Evolutionary conservation across 768 basidiomycete genomes (phyloP).

Genomic region (Pisolithus microcarpus): DNA sequence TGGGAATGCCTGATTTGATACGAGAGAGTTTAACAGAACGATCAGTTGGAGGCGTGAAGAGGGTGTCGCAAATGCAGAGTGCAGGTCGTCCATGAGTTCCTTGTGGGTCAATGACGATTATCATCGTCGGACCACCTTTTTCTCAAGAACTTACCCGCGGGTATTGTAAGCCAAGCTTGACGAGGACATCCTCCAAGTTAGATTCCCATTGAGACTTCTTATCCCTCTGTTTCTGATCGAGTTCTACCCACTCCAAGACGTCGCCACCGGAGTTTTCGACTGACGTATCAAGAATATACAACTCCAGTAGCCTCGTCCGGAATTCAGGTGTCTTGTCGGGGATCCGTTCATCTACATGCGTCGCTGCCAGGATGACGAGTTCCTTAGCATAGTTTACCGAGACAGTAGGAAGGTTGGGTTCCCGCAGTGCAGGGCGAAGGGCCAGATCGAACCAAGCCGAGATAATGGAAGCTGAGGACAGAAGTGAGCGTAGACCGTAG

Average conservation of each 20-base stretch:
- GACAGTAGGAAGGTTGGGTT: conserved; percentile 55
- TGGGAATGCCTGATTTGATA: conserved; percentile 47
- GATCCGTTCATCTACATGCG: conserved; percentile 36
- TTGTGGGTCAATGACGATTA: conserved; percentile 23
- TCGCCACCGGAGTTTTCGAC: conserved; percentile 71
- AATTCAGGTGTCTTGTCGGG: conserved; percentile 56
- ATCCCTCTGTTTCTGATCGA: conserved; percentile 56
- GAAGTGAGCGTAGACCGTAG: conserved; percentile 51
- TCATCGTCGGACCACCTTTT: conserved; percentile 4
- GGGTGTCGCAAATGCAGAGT: conserved; percentile 53
- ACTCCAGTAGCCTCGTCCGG: conserved; percentile 59
- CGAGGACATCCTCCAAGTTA: conserved; percentile 70
- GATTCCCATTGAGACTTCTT: conserved; percentile 62
- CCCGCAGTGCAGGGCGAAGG: conserved; percentile 69
- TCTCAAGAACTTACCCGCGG: conserved; percentile 49
- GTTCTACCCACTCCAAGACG: conserved; percentile 64
- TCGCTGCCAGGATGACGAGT: conserved; percentile 57
- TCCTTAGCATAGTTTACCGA: conserved; percentile 65
- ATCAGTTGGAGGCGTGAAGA: conserved; percentile 63
- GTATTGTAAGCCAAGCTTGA: conserved; percentile 53
- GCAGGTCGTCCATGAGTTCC: conserved; percentile 66
- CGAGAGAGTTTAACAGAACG: conserved; percentile 56
- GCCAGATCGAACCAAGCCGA: conserved; percentile 78
- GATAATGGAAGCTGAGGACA: conserved; percentile 60
- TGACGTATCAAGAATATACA: conserved; percentile 71